Conservation (phyloP, 768 basidiomycete genomes). For the Macrolepiota albuminosa region DNA sequence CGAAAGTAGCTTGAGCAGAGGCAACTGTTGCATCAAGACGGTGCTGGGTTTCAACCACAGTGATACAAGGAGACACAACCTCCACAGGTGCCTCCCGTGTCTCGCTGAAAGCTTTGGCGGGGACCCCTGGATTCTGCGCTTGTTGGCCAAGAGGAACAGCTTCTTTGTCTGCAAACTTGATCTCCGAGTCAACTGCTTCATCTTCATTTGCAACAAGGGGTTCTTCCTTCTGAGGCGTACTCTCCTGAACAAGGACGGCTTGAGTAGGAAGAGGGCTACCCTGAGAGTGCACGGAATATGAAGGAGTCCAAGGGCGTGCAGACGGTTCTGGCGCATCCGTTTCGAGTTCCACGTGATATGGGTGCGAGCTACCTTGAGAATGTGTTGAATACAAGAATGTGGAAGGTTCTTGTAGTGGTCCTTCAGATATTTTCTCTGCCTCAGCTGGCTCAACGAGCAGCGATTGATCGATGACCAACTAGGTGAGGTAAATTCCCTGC, state of each 20-base stretch:
- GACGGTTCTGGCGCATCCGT: conserved; percentile 2
- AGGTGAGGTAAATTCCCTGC: no score
- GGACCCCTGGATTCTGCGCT: neutral
- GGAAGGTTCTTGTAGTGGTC: conserved; percentile 17
- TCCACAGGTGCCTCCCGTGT: neutral
- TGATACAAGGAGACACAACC: neutral
- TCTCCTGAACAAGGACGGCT: conserved; percentile 10
- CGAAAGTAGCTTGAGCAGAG: neutral
- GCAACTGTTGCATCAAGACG: neutral
- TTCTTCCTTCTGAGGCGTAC: neutral
- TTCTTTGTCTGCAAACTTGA: conserved; percentile 13
- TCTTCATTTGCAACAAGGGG: neutral
- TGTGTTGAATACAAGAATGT: conserved; percentile 36
- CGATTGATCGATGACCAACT: no score
- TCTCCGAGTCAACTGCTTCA: neutral
- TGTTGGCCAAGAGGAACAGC: neutral
- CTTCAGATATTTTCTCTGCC: neutral
- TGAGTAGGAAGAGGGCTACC: conserved; percentile 23
- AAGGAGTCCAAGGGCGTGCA: conserved; percentile 33
- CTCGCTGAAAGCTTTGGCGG: neutral
- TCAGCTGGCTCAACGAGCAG: neutral
- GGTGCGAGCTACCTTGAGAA: conserved; percentile 27
- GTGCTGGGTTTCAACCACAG: neutral
- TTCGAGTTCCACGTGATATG: conserved; percentile 3
- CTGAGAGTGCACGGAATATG: conserved; percentile 37